Base-by-base conservation (phyloP, 225 moss, liverwort and hornwort genomes). In the Asterella californica region DNA sequence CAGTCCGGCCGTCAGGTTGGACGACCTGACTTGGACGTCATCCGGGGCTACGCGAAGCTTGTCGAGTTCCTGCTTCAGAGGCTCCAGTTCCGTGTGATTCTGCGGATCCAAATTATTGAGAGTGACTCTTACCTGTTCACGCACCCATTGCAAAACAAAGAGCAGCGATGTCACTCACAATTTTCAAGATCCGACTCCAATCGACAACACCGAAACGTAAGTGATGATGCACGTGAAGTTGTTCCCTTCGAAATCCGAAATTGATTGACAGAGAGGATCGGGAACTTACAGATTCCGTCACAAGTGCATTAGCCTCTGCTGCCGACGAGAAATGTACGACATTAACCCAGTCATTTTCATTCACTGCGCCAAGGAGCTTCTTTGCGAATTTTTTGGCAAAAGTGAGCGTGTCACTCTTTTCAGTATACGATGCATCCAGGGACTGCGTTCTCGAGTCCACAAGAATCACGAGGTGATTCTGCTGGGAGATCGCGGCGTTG, bases 1-100 rank as follows among this genome's bases (percentile, higher is more conserved):
- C 57, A 75, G 48, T 75, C 75, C 75, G 33, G 54, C 55, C 19
- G 75, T 75, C 33, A 75, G 33, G 33, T 75, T 75, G 7, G 54
- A 54, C 2, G 18, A 53, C 0, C 9, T 8, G 5, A 19, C 9
- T 24, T 21, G 18, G 18, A 27, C 24, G 19, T 33, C 54, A 1
- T 34, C 75, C 18, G 21, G 6, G 6, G 30, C 53, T 0, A 45
- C 45, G 14, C 7, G 6, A 2, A 50, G 17, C 11, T 75, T 22
- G 15, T 12, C 21, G 33, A 75, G 18, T 27, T 75, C 24, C 15
- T 10, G n/a, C 53, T 21, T 52, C 54, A 75, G 8, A 19, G 2
- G 9, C 9, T 55, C 18, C 53, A 75, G 7, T 37, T 75, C 75
- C 22, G 1, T 54, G 18, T 75, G 75, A 32, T 5, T 36, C 27